Evolutionary conservation across 495 filamentous ascomycete species (phyloP).

Genomic region (Neurospora intermedia): DNA sequence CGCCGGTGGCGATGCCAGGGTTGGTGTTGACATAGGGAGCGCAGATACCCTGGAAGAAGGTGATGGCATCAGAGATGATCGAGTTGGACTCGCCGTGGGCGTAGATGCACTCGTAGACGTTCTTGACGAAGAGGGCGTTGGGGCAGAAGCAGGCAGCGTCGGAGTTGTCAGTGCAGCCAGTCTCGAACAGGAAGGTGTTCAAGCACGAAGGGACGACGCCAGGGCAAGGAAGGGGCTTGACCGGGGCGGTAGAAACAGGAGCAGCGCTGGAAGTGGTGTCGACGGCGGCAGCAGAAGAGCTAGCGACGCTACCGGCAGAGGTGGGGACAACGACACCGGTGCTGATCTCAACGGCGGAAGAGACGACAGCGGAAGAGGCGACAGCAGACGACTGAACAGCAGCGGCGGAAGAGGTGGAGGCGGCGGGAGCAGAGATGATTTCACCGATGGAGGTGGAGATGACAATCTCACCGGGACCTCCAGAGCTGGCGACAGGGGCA

Average conservation of each 20-base stretch:
- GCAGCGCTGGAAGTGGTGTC: constrained; percentile 22
- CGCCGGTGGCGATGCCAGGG: constrained; percentile 71
- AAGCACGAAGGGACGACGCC: constrained; percentile 74
- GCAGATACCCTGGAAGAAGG: constrained; percentile 89
- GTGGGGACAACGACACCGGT: constrained; percentile 1
- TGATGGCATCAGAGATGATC: constrained; percentile 60
- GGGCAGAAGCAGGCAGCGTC: constrained; percentile 83
- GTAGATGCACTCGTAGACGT: constrained; percentile 72
- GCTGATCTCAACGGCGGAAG: constrained; percentile 2
- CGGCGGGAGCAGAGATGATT: background rate
- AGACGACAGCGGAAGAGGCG: constrained; percentile 4
- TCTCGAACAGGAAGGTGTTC: constrained; percentile 78
- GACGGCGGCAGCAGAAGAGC: constrained; percentile 4
- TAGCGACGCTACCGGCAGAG: constrained; percentile 5
- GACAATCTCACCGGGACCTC: background rate
- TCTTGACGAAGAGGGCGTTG: constrained; percentile 59
- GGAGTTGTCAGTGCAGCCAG: constrained; percentile 74
- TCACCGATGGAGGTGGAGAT: constrained; percentile 1
- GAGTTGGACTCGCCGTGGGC: constrained; percentile 56
- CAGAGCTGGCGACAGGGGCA: background rate
- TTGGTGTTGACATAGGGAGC: constrained; percentile 61
- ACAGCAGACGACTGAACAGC: background rate
- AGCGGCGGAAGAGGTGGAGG: background rate
- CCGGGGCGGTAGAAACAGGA: constrained; percentile 28
- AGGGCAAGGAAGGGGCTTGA: constrained; percentile 50